Evolutionary conservation across 768 basidiomycete species (phyloP).

Genomic region (Mrakia blollopis): DNA sequence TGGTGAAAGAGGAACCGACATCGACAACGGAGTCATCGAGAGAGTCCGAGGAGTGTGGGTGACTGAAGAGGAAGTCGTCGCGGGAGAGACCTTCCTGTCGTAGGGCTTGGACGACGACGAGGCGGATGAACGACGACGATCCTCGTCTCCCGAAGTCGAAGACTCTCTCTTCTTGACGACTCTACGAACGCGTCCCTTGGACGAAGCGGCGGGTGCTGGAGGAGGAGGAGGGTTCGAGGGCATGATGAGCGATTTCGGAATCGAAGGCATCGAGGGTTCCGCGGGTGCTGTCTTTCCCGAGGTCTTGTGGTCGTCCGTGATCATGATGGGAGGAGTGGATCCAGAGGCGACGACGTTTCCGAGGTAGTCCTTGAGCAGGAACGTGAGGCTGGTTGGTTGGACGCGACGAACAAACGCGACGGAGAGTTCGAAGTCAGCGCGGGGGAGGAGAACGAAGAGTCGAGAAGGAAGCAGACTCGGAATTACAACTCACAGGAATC

Average conservation of each 20-base stretch:
- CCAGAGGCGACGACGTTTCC: slow-evolving; percentile 79
- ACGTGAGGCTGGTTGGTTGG: slow-evolving; percentile 58
- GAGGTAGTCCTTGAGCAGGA: slow-evolving; percentile 71
- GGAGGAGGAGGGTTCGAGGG: slow-evolving; percentile 23
- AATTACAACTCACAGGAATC: slow-evolving; percentile 54
- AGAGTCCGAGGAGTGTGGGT: slow-evolving; percentile 17
- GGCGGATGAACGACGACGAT: slow-evolving; percentile 17
- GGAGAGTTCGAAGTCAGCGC: background rate
- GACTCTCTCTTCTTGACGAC: slow-evolving; percentile 11
- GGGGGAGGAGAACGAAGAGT: background rate
- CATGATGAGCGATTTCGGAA: slow-evolving; percentile 30
- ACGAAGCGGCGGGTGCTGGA: background rate
- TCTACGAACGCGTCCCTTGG: slow-evolving; percentile 1
- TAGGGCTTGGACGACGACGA: slow-evolving; percentile 35
- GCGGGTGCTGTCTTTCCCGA: slow-evolving; percentile 27
- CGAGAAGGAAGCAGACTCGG: background rate
- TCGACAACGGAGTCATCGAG: slow-evolving; percentile 21
- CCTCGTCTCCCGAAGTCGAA: slow-evolving; percentile 21
- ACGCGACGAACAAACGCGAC: background rate
- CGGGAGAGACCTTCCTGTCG: slow-evolving; percentile 35
- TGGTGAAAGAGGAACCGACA: background rate
- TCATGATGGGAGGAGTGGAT: slow-evolving; percentile 86
- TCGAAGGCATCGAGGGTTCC: slow-evolving; percentile 10
- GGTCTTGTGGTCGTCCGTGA: slow-evolving; percentile 98
- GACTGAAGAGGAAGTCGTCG: slow-evolving; percentile 3